Conservation (phyloP, 192 early-diverging fungal genomes). For the Backusella australiensis region DNA sequence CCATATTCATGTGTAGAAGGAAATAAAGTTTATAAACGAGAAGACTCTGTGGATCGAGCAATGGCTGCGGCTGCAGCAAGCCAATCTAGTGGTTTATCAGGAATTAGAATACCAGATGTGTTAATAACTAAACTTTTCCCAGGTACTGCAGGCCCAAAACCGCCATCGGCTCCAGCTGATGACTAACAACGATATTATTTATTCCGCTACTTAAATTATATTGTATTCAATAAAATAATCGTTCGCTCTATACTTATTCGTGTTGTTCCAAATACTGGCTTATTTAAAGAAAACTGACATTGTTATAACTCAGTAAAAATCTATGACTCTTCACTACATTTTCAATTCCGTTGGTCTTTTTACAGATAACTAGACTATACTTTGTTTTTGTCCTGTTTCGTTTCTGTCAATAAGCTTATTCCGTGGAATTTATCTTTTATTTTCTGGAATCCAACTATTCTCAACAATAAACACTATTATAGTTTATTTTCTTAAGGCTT, state of each 20-base stretch:
- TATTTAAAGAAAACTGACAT: neutral
- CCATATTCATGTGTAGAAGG: neutral
- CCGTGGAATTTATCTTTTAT: neutral
- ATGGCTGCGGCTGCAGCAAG: neutral
- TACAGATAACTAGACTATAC: neutral
- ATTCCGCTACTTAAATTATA: neutral
- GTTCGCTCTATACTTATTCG: neutral
- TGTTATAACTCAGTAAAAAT: neutral
- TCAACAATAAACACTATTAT: neutral
- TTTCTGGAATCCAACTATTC: neutral
- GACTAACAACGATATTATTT: neutral
- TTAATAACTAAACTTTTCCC: neutral
- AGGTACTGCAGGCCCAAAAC: neutral
- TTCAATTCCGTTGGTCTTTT: neutral
- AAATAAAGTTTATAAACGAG: neutral
- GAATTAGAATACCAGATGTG: neutral
- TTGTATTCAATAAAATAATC: neutral
- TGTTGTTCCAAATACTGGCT: neutral
- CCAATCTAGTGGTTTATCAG: neutral
- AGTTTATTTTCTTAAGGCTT: neutral
- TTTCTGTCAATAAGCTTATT: neutral
- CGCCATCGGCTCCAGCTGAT: neutral
- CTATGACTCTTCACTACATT: neutral
- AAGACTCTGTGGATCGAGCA: neutral
- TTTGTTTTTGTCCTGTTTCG: neutral